phyloP scores from a whole-genome alignment of 306 rosid species.

The Astragalus glycyphyllos region DNA sequence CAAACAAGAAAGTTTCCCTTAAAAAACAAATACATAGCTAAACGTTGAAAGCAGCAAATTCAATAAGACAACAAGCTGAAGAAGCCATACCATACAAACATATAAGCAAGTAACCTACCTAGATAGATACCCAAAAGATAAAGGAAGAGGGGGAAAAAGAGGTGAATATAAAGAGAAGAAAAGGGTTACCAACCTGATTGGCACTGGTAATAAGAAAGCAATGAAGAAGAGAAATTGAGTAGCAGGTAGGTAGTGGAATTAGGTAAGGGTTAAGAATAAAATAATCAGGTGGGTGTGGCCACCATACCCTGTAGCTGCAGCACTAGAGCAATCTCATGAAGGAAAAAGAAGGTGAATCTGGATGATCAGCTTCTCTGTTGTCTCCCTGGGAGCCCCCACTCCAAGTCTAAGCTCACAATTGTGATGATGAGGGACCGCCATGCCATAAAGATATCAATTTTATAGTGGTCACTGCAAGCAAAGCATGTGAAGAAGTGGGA shows the following conservation, averaged over 20 bases:
- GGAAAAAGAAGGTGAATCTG: constrained; percentile 38
- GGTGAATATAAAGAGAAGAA: not conserved
- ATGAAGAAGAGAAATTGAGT: constrained; percentile 35
- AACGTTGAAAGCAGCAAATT: constrained; percentile 28
- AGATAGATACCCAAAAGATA: constrained; percentile 9
- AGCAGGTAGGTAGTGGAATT: not conserved
- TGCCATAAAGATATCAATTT: constrained; percentile 42
- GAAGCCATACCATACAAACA: not conserved
- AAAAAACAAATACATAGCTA: not conserved
- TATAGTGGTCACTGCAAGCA: constrained; percentile 33
- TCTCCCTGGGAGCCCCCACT: constrained; percentile 37
- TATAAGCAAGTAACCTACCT: constrained; percentile 1
- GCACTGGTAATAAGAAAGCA: not conserved
- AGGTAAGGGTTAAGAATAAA: constrained; percentile 38
- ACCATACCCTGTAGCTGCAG: constrained; percentile 3
- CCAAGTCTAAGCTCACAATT: constrained; percentile 35
- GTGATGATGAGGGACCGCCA: constrained; percentile 52
- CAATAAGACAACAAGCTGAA: not conserved
- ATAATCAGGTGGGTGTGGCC: constrained; percentile 36
- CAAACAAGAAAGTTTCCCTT: constrained; percentile 6
- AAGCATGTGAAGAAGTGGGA: constrained; percentile 39
- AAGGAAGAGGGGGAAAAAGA: not conserved
- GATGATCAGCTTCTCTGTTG: constrained; percentile 51
- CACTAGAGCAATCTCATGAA: constrained; percentile 43
- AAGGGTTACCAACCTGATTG: constrained; percentile 5